These are phyloP conservation scores for Tylopilus cervinicoccineus DNA, from an alignment of 768 basidiomycete genomes.

Conservation along the genomic window DNA sequence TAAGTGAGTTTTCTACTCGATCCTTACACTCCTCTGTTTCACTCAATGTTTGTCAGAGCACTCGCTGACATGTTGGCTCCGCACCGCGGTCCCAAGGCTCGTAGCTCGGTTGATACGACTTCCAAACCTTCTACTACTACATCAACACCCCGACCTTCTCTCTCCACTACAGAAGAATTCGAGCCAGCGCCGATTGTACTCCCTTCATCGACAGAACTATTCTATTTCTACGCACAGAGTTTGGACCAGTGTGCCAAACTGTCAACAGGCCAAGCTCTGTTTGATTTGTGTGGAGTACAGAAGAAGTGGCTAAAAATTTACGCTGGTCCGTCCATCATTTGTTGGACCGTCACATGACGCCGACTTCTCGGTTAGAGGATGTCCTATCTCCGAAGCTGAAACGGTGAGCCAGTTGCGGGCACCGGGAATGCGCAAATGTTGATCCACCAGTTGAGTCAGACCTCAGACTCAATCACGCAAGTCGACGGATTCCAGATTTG, in stretches of 20 bases:
- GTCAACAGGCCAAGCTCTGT: constrained; percentile 78
- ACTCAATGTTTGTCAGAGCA: constrained; percentile 45
- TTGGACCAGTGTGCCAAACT: constrained; percentile 92
- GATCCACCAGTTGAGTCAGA: constrained; percentile 26
- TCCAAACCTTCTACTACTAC: constrained; percentile 23
- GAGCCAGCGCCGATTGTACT: constrained; percentile 63
- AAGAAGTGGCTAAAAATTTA: constrained; percentile 95
- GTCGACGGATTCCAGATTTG: constrained; percentile 79
- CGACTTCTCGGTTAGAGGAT: constrained; percentile 61
- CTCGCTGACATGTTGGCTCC: constrained; percentile 87
- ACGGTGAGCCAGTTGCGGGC: constrained; percentile 41
- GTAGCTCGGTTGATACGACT: constrained; percentile 64
- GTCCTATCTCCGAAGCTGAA: constrained; percentile 74
- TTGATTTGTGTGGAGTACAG: constrained; percentile 75
- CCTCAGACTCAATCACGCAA: constrained; percentile 46
- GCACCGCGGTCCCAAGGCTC: constrained; percentile 60
- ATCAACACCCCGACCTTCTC: constrained; percentile 35
- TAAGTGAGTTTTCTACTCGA: constrained; percentile 53
- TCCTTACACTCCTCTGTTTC: not conserved
- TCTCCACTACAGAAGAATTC: constrained; percentile 40
- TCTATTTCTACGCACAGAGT: constrained; percentile 95
- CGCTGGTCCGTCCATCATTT: constrained; percentile 55
- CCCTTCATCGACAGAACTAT: constrained; percentile 92
- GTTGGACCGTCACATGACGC: not conserved
- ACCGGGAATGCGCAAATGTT: not conserved